phyloP scores from a whole-genome alignment of 352 stramenopile species.

The Globisporangium radiosum region DNA sequence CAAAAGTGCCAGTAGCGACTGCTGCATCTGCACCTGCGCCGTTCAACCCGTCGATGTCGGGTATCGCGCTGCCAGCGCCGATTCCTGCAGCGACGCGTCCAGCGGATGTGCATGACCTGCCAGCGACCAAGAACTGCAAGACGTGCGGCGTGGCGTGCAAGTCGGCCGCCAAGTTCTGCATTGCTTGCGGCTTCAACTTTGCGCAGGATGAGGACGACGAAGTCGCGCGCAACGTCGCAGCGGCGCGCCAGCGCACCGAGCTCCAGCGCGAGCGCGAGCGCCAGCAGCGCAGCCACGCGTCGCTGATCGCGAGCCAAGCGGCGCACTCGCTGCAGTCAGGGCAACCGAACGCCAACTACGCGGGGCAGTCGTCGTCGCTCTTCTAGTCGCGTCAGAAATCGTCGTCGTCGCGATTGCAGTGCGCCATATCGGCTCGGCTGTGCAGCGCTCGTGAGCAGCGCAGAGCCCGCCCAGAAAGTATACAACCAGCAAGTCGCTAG shows the following conservation, averaged over 20 bases:
- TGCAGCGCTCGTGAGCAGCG: neutral
- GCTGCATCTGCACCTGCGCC: conserved; percentile 8
- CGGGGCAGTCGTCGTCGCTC: conserved; percentile 7
- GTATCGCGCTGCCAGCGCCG: conserved; percentile 42
- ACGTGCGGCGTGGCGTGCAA: conserved; percentile 71
- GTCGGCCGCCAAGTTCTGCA: conserved; percentile 71
- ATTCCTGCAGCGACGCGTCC: conserved; percentile 38
- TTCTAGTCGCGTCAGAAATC: neutral
- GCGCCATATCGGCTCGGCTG: too few species aligned
- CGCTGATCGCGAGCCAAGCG: conserved; percentile 60
- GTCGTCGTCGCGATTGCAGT: too few species aligned
- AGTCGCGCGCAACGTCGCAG: conserved; percentile 67
- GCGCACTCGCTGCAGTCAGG: conserved; percentile 28
- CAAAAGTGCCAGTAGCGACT: conserved; percentile 27
- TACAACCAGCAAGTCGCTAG: too few species aligned
- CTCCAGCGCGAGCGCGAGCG: conserved; percentile 42
- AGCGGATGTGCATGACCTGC: conserved; percentile 16
- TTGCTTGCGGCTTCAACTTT: conserved; percentile 78
- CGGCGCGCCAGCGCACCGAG: conserved; percentile 43
- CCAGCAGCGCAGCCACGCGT: conserved; percentile 61
- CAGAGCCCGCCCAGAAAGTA: too few species aligned
- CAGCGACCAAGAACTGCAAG: conserved; percentile 52
- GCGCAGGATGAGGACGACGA: conserved; percentile 68
- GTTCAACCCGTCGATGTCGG: conserved; percentile 23
- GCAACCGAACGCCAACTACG: conserved; percentile 11